phyloP scores from a whole-genome alignment of 2,329 filamentous ascomycete genomes.

The Colletotrichum magnum region DNA sequence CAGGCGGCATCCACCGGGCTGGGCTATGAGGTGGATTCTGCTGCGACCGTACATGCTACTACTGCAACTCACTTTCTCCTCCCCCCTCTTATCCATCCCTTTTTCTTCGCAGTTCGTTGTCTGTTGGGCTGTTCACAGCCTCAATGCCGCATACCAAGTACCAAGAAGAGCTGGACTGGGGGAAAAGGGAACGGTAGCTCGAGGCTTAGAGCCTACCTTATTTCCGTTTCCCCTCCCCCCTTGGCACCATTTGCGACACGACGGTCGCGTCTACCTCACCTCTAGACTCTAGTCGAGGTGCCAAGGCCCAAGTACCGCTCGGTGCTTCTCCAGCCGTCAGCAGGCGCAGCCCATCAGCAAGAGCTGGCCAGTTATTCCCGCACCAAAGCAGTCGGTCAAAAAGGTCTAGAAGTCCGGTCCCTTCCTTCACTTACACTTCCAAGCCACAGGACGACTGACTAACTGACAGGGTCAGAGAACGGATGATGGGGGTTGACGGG shows the following conservation, averaged over 20 bases:
- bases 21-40: too few relatives aligned
- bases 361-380: constrained; percentile 11
- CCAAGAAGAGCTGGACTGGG: neutral
- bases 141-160: constrained; percentile 11
- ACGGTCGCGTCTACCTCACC: neutral
- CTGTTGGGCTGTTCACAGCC: constrained; percentile 22
- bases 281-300: too few relatives aligned
- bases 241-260: neutral
- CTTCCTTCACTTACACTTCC: neutral
- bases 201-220: constrained; percentile 24
- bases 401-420: constrained; percentile 2
- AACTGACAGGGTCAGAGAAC: constrained; percentile 1
- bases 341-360: too few relatives aligned
- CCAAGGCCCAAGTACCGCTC: too few relatives aligned
- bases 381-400: neutral
- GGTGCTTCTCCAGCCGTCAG: too few relatives aligned
- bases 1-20: constrained; percentile 2
- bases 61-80: neutral
- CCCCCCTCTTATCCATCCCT: neutral
- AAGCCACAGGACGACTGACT: neutral
- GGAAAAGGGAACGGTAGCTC: neutral
- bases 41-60: too few relatives aligned
- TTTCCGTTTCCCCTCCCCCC: neutral
- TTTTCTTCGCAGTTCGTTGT: neutral
- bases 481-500: constrained; percentile 18